Conservation (phyloP, 2,329 filamentous ascomycete species). For the Fusarium sacchari region DNA sequence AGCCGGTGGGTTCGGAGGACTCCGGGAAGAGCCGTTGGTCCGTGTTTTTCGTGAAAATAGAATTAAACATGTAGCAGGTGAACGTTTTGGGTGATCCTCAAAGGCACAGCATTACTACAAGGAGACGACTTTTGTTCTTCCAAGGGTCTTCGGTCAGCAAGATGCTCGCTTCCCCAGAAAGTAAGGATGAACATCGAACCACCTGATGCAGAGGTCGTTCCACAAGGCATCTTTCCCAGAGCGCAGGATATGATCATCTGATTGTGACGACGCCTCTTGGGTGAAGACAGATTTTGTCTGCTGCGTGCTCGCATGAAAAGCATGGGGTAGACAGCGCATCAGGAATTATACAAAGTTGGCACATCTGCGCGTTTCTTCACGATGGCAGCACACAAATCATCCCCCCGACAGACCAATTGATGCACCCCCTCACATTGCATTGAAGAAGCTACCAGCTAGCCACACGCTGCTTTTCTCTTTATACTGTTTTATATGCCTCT, state of each 20-base stretch:
- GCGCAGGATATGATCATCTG: conserved; percentile 35
- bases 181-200: conserved; percentile 43
- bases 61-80: conserved; percentile 1
- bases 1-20: conserved; percentile 27
- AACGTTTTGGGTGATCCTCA: conserved; percentile 16
- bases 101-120: conserved; percentile 28
- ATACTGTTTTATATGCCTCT: not conserved
- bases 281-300: conserved; percentile 10
- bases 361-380: conserved; percentile 10
- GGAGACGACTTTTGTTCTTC: conserved; percentile 27
- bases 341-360: conserved; percentile 37
- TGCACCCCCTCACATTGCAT: conserved; percentile 28
- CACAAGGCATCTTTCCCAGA: conserved; percentile 31
- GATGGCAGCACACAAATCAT: conserved; percentile 1
- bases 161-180: conserved; percentile 37
- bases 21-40: conserved; percentile 40
- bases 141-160: conserved; percentile 19
- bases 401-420: conserved; percentile 8
- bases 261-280: conserved; percentile 33
- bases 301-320: conserved; percentile 28
- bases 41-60: conserved; percentile 33
- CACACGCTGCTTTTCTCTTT: not conserved
- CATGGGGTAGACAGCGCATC: conserved; percentile 19
- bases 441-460: conserved; percentile 17
- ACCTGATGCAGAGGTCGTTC: conserved; percentile 39